Conservation (phyloP, 1,139 yeast species). For the Lodderomyces beijingensis region DNA sequence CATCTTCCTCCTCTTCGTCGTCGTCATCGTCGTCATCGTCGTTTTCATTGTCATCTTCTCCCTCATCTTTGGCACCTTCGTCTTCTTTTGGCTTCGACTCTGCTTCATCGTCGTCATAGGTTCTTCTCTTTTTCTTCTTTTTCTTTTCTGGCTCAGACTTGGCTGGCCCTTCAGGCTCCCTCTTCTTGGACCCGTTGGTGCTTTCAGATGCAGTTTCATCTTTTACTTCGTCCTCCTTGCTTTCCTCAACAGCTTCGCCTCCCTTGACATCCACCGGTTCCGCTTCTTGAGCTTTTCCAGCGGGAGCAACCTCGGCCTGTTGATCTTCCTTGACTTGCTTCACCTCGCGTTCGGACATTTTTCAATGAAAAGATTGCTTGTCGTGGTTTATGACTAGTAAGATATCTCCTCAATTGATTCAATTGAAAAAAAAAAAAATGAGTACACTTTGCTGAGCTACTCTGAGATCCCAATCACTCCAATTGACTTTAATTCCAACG, state of each 20-base stretch:
- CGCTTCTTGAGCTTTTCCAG: constrained; percentile 1
- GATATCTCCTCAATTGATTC: no score
- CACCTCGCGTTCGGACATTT: constrained; percentile 4
- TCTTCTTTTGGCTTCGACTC: constrained; percentile 49
- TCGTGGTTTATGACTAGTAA: no score
- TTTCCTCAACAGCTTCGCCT: constrained; percentile 2
- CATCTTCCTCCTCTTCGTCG: constrained; percentile 39
- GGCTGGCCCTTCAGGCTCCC: constrained; percentile 10
- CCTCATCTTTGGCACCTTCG: constrained; percentile 12
- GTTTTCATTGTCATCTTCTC: constrained; percentile 42
- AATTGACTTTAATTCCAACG: no score
- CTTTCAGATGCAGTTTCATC: constrained; percentile 7
- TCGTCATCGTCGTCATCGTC: constrained; percentile 47
- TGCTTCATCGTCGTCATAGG: constrained; percentile 45
- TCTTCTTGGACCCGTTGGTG: constrained; percentile 3
- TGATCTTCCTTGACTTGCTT: constrained; percentile 7
- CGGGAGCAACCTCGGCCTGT: constrained; percentile 1
- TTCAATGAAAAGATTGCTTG: no score
- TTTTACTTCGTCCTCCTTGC: constrained; percentile 7
- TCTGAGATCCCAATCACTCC: no score
- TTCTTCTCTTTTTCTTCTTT: constrained; percentile 41
- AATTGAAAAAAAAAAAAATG: no score
- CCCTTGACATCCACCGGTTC: neutral
- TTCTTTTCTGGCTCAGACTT: constrained; percentile 17
- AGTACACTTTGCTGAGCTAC: no score